Conservation (phyloP, 257 asterid species). For the Misopates orontium region DNA sequence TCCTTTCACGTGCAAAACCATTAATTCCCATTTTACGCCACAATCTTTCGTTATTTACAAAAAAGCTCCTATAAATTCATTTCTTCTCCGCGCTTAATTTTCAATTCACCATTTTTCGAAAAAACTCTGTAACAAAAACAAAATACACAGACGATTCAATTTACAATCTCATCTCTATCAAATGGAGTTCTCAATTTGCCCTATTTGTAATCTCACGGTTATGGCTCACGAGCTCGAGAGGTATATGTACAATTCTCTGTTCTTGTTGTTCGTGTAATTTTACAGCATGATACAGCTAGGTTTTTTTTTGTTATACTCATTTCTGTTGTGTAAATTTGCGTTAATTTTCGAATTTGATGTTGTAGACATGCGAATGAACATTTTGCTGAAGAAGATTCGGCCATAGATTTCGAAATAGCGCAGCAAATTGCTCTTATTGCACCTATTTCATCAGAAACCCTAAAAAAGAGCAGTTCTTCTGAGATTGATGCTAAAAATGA, state of each 20-base stretch:
- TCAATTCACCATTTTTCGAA: slow-evolving; percentile 8
- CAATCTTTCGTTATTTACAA: neutral
- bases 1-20: neutral
- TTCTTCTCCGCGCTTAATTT: neutral
- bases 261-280: slow-evolving; percentile 12
- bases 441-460: slow-evolving; percentile 21
- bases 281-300: neutral
- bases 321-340: neutral
- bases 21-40: too few species aligned
- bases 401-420: slow-evolving; percentile 44
- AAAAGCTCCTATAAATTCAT: too few species aligned
- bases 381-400: slow-evolving; percentile 49
- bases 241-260: slow-evolving; percentile 25
- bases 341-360: slow-evolving; percentile 22
- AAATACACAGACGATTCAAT: slow-evolving; percentile 1
- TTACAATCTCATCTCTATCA: neutral
- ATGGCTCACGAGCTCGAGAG: slow-evolving; percentile 39
- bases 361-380: slow-evolving; percentile 51
- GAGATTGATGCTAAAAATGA: slow-evolving; percentile 24
- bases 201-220: slow-evolving; percentile 42
- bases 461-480: slow-evolving; percentile 40
- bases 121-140: neutral
- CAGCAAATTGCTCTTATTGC: slow-evolving; percentile 27
- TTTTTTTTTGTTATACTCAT: neutral
- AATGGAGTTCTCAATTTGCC: slow-evolving; percentile 47